Evolutionary conservation across 2,329 filamentous ascomycete species (phyloP), one percentile per base, ranked within the genome.

Genomic region (Camillea tinctor): DNA sequence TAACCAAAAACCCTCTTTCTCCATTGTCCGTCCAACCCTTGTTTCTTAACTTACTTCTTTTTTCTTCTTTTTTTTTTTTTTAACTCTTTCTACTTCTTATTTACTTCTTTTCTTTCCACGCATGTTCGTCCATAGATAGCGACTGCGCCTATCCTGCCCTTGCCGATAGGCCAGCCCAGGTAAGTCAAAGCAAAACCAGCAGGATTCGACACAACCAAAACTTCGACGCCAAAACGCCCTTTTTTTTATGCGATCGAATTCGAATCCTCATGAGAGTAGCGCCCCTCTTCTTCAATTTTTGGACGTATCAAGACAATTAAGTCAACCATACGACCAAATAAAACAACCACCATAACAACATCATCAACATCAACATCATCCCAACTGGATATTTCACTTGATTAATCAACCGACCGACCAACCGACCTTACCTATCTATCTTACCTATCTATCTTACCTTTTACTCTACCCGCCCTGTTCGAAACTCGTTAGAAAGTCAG

Each of bases 61-160:
- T 8, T 26, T 26, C 26, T 9, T 9, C 26, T 11, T 11, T 11
- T 11, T 11, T 11, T 30, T 30, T 11, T 30, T 30, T 11, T 30
- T 30, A 30, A n/a, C n/a, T n/a, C n/a, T n/a, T n/a, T n/a, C n/a
- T n/a, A n/a, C n/a, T n/a, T n/a, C n/a, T n/a, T n/a, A n/a, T n/a
- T 30, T 30, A 30, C 26, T 30, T 30, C 26, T 30, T 30, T 30
- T 30, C 26, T 30, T 30, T 30, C 26, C 36, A 44, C 36, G 17
- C 36, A 44, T 44, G 36, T 60, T 57, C 57, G 53, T 58, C 54
- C 63, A 56, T 62, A 61, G 63, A 61, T 61, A 61, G 50, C 63
- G 52, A 59, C 61, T 21, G 40, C 57, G 59, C 57, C 57, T 23
- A 63, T 56, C 57, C 50, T 17, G 36, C 36, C 15, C n/a, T 17